Base-by-base conservation (phyloP, 192 early-diverging fungal species). In the Phlyctochytrium planicorne region DNA sequence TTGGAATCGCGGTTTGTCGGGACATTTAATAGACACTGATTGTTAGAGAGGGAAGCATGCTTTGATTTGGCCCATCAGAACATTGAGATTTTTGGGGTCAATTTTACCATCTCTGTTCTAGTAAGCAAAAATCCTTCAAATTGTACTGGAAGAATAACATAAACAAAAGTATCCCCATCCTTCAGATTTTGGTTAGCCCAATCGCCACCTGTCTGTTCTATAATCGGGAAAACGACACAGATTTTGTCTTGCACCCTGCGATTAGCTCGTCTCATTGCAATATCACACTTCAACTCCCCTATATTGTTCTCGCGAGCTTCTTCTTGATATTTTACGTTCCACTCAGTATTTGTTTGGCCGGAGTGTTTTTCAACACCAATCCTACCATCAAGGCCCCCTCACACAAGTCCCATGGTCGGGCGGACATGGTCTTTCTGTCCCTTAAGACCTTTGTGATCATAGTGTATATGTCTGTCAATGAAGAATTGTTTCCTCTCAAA, bases 281-380 rank as follows among this genome's bases (percentile, higher is more conserved):
- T 24, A 25, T 30, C 2, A 23, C 53, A 2, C 52, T 25, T 0
- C 65, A 32, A 27, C 34, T 27, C 1, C 52, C 53, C 10, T n/a
- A 56, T 29, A 33, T 53, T 12, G 53, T 57, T 16, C 34, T 57
- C 20, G 24, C 30, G 50, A 17, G 27, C n/a, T 12, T 65, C 17
- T 34, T 47, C 17, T 30, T 65, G 4, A 14, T 66, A 1, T 24
- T 52, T 24, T 66, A 66, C 25, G 52, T 66, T 29, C 65, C 65
- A 2, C 34, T 53, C 6, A 25, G 52, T n/a, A 30, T 66, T 20
- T 66, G 50, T 24, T 32, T 66, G 3, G 50, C 65, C 12, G 65
- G 50, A 24, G 65, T 66, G 52, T 66, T 66, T 33, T 66, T 66
- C 24, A 33, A 52, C 29, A 66, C 65, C 6, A 55, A 66, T 2